Evolutionary conservation across 2,329 filamentous ascomycete genomes (phyloP).

Genomic region (Botrytis pseudocinerea): DNA sequence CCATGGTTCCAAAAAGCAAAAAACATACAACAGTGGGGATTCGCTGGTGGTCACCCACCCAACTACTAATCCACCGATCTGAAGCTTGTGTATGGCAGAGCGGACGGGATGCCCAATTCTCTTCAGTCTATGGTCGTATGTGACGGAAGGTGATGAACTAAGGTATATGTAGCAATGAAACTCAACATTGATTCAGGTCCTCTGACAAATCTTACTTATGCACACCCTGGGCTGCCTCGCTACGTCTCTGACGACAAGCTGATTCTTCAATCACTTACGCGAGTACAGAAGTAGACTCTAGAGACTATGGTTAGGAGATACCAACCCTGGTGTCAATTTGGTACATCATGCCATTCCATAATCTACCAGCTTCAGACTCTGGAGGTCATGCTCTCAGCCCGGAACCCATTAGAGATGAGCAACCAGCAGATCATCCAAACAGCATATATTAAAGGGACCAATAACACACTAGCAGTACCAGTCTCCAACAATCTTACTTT

Average conservation of each 20-base stretch:
- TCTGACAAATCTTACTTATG: not conserved
- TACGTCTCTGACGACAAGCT: not conserved
- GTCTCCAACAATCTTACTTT: not conserved
- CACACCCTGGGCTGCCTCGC: not conserved
- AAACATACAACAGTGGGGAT: too few relatives aligned
- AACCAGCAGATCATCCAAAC: not conserved
- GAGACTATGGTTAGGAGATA: not conserved
- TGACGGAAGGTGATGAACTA: accelerated
- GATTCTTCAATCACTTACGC: not conserved
- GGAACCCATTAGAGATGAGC: not conserved
- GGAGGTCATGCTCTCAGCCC: not conserved
- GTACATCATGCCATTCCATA: not conserved
- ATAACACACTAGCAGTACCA: not conserved
- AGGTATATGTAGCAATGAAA: not conserved
- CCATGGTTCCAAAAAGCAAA: too few relatives aligned
- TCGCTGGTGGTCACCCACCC: too few relatives aligned
- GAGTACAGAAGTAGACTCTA: not conserved
- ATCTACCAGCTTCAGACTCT: not conserved
- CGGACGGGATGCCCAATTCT: not conserved
- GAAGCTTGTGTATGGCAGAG: too few relatives aligned
- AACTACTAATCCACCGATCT: too few relatives aligned
- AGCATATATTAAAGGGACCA: not conserved
- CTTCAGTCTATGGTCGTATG: not conserved
- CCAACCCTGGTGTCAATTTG: not conserved
- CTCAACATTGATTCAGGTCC: not conserved